Evolutionary conservation across 2,329 filamentous ascomycete species (phyloP), one percentile per base, ranked within the genome.

Genomic region (Colletotrichum paranaense): DNA sequence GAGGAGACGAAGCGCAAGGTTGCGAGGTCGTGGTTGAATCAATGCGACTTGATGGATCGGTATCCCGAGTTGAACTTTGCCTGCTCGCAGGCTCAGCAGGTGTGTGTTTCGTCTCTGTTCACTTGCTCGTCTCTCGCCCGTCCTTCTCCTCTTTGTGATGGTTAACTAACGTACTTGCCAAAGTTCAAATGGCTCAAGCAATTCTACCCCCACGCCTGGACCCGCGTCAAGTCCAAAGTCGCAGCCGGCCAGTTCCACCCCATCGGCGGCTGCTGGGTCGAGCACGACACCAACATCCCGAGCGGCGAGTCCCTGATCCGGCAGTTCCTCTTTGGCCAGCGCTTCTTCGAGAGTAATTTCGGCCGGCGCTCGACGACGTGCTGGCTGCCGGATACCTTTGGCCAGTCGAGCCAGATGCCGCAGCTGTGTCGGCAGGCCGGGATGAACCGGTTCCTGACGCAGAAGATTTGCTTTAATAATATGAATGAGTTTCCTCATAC

Each of bases 401-500:
- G 91, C 4, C 93, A 92, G 80, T 92, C 91, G 0, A 88, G 88
- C 4, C 91, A 93, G 77, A 85, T 93, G 5, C 91, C 91, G 4
- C 91, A 93, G 75, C 82, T 93, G 8, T 92, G 90, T 77, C 88
- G 91, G 14, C 84, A 92, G 2, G 90, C 91, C 14, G 91, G 91
- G 2, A 93, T 93, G 91, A 90, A 84, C 58, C 85, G 91, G 4
- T 93, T 93, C 81, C 89, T 93, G 74, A 93, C 91, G 0, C 91
- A 93, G 79, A 93, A 93, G 82, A 83, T 92, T 60, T 92, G 91
- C 82, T 93, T 91, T 90, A 93, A 93, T 82, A 93, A 92, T 78
- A 92, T 93, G 84, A 93, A 93, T 81, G 92, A 90, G 77, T 93
- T 93, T 81, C 91, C 91, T 0, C 91, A 93, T 74, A 93, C 91